Evolutionary conservation across 2,329 filamentous ascomycete genomes (phyloP).

Genomic region (Pseudohalonectria lignicola): DNA sequence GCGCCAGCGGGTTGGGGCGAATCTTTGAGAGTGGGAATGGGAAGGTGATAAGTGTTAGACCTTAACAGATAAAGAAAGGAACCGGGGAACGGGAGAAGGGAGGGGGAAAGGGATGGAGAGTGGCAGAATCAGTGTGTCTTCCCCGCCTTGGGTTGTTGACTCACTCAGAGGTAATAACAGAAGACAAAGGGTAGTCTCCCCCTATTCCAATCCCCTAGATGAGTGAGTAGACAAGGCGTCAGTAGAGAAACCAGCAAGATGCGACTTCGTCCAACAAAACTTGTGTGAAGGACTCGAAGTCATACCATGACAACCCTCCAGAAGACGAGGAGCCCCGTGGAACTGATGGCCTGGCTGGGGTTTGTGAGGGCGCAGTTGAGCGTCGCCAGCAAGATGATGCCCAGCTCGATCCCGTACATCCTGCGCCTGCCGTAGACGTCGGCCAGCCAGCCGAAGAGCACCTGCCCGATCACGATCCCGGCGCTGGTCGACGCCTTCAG

Average conservation of each 20-base stretch:
- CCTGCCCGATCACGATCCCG: constrained; percentile 68
- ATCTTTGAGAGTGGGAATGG: constrained; percentile 27
- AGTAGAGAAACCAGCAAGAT: too few relatives aligned
- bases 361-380: constrained; percentile 55
- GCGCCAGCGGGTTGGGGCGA: constrained; percentile 71
- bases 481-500: constrained; percentile 74
- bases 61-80: constrained; percentile 6
- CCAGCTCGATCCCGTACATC: constrained; percentile 74
- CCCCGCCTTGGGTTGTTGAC: too few relatives aligned
- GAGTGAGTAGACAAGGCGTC: not conserved
- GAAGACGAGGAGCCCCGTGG: constrained; percentile 55
- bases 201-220: constrained; percentile 59
- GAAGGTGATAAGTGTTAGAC: too few relatives aligned
- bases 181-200: constrained; percentile 71
- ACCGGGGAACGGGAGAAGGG: not conserved
- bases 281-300: constrained; percentile 10
- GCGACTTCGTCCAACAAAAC: not conserved
- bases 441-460: constrained; percentile 66
- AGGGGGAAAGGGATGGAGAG: not conserved
- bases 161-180: constrained; percentile 69
- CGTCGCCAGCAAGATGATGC: constrained; percentile 61
- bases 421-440: constrained; percentile 66
- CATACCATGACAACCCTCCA: constrained; percentile 63
- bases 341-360: constrained; percentile 47
- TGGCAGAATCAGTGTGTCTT: too few relatives aligned